Evolutionary conservation across 2,329 filamentous ascomycete species (phyloP), one percentile per base, ranked within the genome.

Genomic region (Ceratocystis huliohia): DNA sequence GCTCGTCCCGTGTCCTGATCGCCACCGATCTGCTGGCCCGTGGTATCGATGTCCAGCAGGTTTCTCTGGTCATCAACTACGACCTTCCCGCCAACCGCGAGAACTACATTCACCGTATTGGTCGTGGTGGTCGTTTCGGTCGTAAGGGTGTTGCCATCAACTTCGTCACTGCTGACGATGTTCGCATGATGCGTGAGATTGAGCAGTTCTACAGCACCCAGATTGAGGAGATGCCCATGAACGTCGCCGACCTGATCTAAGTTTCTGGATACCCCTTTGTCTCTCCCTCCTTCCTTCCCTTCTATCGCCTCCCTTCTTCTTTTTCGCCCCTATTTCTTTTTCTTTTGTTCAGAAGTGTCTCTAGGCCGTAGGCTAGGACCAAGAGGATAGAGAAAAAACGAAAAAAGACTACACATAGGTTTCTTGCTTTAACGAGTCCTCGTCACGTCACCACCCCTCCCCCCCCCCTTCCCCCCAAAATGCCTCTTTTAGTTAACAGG

Each of bases 161-260:
- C 90, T 99, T 99, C 78, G 94, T 99, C 78, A 97, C 93, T 70
- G 91, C 91, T 74, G 94, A 99, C 72, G 94, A 99, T 80, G 94
- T 99, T 75, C 91, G 93, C 79, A 97, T 99, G 90, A 95, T 99
- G 90, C 87, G 94, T 78, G 94, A 99, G 81, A 99, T 99, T 74
- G 94, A 99, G 80, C 91, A 96, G 82, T 99, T 97, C 86, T 99
- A 99, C 88, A 96, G 91, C 86, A 99, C 94, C 78, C 94, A 99
- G 83, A 97, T 99, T 73, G 94, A 99, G 82, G 94, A 99, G 86
- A 99, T 99, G 94, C 94, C 94, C 76, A 97, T 99, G 94, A 88
- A 88, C 79, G 86, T 88, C 73, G 86, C 86, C 73, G 86, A 88
- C 74, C 84, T 88, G 73, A 88, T 88, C 78, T 88, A 87, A 85